Base-by-base conservation (phyloP, 2,329 filamentous ascomycete species). In the Byssochlamys sp. region DNA sequence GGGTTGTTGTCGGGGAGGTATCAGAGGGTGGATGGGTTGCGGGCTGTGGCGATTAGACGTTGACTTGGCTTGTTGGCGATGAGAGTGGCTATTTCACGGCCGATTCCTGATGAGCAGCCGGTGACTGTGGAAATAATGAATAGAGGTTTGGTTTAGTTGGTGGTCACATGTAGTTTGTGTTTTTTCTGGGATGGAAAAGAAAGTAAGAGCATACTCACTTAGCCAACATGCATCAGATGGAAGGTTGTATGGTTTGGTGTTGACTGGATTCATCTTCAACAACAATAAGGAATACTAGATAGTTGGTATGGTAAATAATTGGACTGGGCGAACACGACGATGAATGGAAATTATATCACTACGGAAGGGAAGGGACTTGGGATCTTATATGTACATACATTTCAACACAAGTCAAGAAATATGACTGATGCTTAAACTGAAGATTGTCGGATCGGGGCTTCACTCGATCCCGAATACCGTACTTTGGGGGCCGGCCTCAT, bases 101-200 rank as follows among this genome's bases (percentile, higher is more conserved):
- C 78, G 6, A 81, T 78, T 11, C 79, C 79, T 0, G 72, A 75
- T 0, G 79, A 81, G 62, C 77, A 80, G 14, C 79, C 78, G 35
- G 78, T 79, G 24, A 79, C 77, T 79, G 11, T 39, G 12, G 7
- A 39, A 26, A 45, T 49, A 35, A 19, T 45, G 52, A 53, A 24
- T 31, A 31, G 29, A 31, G 7, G 51, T 68, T 59, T 63, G 56
- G 57, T 33, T 12, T 2, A n/a, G 19, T 19, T 19, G 19, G 19
- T 19, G 19, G 19, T 19, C 19, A 19, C 19, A 19, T 19, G 19
- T 19, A 19, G 19, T 19, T 19, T 19, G 19, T 19, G 19, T 19
- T 19, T 19, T 19, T 19, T 19, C 19, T 19, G 19, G 19, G 19
- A 19, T 19, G 19, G 19, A 19, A 19, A 19, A 19, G 9, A 19